Percentiles rank a stretch among this genome's conserved stretches.
These are phyloP conservation scores for Sonneratia caseolaris DNA, from an alignment of 345 rosid species.

Conservation along the genomic window DNA sequence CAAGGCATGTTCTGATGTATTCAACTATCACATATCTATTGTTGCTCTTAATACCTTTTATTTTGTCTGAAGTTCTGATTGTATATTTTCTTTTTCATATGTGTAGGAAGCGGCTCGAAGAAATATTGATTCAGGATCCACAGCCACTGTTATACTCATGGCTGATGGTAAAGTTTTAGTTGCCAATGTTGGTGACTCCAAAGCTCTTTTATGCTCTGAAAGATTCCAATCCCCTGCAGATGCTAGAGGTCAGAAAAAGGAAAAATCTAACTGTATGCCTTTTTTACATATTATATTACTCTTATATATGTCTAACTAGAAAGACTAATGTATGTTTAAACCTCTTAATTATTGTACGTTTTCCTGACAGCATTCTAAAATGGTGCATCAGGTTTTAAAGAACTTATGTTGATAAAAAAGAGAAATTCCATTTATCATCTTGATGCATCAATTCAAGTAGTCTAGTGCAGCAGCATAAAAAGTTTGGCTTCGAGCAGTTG, in stretches of 20 bases:
- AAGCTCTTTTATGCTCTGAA: conserved; percentile 86
- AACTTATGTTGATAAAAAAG: not conserved
- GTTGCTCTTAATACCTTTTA: not conserved
- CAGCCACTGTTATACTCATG: conserved; percentile 65
- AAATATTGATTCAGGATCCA: conserved; percentile 63
- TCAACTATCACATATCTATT: not conserved
- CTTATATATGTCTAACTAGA: not conserved
- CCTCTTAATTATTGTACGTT: not conserved
- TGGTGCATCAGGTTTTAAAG: not conserved
- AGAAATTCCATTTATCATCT: not conserved
- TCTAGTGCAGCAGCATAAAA: not conserved
- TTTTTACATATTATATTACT: not conserved
- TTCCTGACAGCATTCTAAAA: not conserved
- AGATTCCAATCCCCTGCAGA: conserved; percentile 64
- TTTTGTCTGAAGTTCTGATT: conserved; percentile 2
- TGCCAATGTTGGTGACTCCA: conserved; percentile 88
- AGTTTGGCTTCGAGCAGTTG: not conserved
- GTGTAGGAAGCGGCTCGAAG: conserved; percentile 63
- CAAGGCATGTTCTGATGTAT: conserved; percentile 33
- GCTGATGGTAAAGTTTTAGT: conserved; percentile 77
- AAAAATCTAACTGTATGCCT: conserved; percentile 3
- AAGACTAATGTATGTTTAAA: not conserved
- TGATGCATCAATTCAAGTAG: not conserved
- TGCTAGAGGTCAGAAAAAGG: conserved; percentile 55
- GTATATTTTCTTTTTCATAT: conserved; percentile 2